Conservation (phyloP, 2,329 filamentous ascomycete species). For the Cladophialophora exuberans region DNA sequence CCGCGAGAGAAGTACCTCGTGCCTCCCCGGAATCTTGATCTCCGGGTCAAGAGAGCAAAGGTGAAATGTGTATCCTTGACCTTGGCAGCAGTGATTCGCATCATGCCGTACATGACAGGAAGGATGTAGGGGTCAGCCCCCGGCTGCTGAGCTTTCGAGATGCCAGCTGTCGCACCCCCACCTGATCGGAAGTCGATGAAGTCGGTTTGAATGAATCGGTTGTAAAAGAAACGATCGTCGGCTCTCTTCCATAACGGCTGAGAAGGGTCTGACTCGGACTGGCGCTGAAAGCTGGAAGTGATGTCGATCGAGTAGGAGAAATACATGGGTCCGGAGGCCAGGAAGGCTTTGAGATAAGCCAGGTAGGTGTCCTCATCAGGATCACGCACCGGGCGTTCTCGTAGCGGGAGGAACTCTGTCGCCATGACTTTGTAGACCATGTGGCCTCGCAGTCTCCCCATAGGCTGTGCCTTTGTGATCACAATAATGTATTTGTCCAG, state of each 20-base stretch:
- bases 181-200: conserved; percentile 83
- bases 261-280: conserved; percentile 73
- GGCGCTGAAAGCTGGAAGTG: conserved; percentile 95
- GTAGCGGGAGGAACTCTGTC: conserved; percentile 88
- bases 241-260: conserved; percentile 86
- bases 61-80: conserved; percentile 86
- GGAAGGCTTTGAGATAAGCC: conserved; percentile 74
- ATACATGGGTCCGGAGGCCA: conserved; percentile 89
- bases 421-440: conserved; percentile 92
- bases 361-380: conserved; percentile 94
- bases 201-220: conserved; percentile 87
- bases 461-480: conserved; percentile 89
- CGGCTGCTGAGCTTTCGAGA: conserved; percentile 62
- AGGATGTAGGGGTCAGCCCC: conserved; percentile 89
- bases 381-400: conserved; percentile 88
- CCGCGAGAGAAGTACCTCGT: conserved; percentile 95
- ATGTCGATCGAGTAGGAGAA: conserved; percentile 97
- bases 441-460: conserved; percentile 90
- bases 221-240: conserved; percentile 99
- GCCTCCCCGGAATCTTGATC: conserved; percentile 84
- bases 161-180: conserved; percentile 49
- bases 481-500: conserved; percentile 96
- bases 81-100: conserved; percentile 83
- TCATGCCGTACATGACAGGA: conserved; percentile 93
- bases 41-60: conserved; percentile 82